These are phyloP conservation scores for Ceratocystis variospora DNA, from an alignment of 2,329 filamentous ascomycete species.

Conservation along the genomic window DNA sequence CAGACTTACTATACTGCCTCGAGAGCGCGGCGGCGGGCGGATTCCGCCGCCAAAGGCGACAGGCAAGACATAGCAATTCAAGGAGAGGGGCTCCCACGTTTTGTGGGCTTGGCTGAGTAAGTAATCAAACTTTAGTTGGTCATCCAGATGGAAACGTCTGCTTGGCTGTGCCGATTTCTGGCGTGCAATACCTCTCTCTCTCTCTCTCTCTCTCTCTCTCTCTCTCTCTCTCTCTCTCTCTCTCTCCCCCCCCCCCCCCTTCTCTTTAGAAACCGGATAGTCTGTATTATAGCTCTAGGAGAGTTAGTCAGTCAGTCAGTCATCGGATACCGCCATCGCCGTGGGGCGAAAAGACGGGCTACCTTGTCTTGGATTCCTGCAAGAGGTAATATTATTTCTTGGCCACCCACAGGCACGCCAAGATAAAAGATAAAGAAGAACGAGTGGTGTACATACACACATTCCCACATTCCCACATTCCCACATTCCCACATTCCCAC, in stretches of 20 bases:
- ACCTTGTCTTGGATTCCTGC: not conserved
- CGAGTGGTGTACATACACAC: no score
- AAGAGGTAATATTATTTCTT: not conserved
- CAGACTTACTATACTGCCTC: not conserved
- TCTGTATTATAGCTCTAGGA: not conserved
- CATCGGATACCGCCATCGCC: not conserved
- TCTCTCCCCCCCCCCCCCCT: no score
- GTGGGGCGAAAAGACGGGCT: not conserved
- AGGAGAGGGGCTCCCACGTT: not conserved
- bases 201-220: no score
- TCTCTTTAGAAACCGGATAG: not conserved
- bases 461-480: no score
- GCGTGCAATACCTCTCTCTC: not conserved
- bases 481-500: no score
- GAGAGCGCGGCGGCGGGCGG: constrained; percentile 5
- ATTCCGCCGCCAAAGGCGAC: not conserved
- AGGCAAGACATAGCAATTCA: not conserved
- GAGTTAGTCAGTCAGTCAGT: not conserved
- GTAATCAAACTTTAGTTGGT: not conserved
- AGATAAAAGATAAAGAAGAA: not conserved
- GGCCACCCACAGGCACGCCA: no score
- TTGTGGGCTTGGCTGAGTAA: not conserved
- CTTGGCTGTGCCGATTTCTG: not conserved
- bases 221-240: no score
- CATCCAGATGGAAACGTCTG: not conserved